Base-by-base conservation (phyloP, 495 filamentous ascomycete genomes). In the Aspergillus diversus region DNA sequence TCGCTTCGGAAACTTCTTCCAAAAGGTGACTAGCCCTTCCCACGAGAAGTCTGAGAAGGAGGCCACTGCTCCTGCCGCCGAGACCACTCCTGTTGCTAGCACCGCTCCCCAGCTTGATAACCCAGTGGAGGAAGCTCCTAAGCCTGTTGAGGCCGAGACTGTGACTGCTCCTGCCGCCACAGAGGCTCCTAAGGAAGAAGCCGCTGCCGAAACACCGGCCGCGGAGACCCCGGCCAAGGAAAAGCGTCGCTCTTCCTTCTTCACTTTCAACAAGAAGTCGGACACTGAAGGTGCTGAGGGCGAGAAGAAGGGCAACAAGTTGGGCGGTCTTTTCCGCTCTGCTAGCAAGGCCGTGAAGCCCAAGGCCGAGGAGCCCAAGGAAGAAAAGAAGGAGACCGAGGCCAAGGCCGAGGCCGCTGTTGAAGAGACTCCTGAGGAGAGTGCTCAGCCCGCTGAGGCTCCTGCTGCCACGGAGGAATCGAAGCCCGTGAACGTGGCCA, bases 211-310 rank as follows among this genome's bases (percentile, higher is more conserved):
- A 66, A 63, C 75, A 32, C 71, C 78, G 37, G 69, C 67, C 33
- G 58, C 70, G 8, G 75, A 78, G 67, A 51, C 76, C 32, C 61
- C 71, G 35, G 56, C 71, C 57, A 84, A 84, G 72, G 79, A 81
- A 54, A 83, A 82, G 73, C 81, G 83, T 60, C 83, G 83, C 70
- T 74, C 81, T 49, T 85, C 83, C 46, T 81, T 85, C 79, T 86
- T 86, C 75, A 71, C 67, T 66, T 78, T 85, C 58, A 79, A 79
- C 53, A 76, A 82, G 75, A 83, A 80, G 58, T 84, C 83, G 9
- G 83, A 84, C 64, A 76, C 76, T 60, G 83, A 84, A 70, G 73
- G 59, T 50, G 76, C 77, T 39, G 80, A 83, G 51, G 76, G 75
- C 51, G 81, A 85, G 66, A 64, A 83, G 81, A 77, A 81, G 73